Base-by-base conservation (phyloP, 257 asterid genomes). In the Asclepias syriaca region DNA sequence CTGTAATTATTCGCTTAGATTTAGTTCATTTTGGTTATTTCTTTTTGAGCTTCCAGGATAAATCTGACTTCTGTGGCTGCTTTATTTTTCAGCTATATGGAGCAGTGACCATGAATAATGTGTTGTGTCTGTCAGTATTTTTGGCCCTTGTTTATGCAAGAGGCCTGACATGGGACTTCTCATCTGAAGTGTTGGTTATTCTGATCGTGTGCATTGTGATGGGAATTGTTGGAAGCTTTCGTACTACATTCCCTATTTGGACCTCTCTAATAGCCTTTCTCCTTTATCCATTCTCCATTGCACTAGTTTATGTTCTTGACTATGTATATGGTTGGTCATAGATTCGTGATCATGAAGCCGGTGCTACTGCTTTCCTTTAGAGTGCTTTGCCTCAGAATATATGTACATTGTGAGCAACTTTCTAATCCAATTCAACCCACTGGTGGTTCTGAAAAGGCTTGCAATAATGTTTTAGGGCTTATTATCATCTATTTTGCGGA, bases 21-120 rank as follows among this genome's bases (percentile, higher is more conserved):
- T 15, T 71, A 29, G 3, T 39, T 19, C 9, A 12, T 55, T 10
- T 58, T 4, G 15, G n/a, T 27, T 48, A 32, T 6, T 13, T 16
- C 29, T 15, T 7, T 45, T 67, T 8, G 4, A 8, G 8, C 71
- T 37, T 49, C 40, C 19, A 18, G 0, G 15, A 48, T 34, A 12
- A 22, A 45, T 24, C 21, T 53, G 7, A 63, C 12, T 10, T 40
- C 13, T 12, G 40, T 27, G 5, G 14, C 18, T 5, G 12, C 5
- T 14, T 55, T 3, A 19, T 40, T 66, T 69, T 74, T 77, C 88
- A 90, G 98, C 5, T 93, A 76, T 93, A 93, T 51, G 97, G 99
- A 78, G 91, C 97, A 10, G 98, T 83, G 50, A 91, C 99, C 1
- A 94, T 91, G 98, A 94, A 94, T 87, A 91, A 91, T 43, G 84